Evolutionary conservation across 129 eudicot genomes (phyloP).

Genomic region (Chrysanthemum makinoi): DNA sequence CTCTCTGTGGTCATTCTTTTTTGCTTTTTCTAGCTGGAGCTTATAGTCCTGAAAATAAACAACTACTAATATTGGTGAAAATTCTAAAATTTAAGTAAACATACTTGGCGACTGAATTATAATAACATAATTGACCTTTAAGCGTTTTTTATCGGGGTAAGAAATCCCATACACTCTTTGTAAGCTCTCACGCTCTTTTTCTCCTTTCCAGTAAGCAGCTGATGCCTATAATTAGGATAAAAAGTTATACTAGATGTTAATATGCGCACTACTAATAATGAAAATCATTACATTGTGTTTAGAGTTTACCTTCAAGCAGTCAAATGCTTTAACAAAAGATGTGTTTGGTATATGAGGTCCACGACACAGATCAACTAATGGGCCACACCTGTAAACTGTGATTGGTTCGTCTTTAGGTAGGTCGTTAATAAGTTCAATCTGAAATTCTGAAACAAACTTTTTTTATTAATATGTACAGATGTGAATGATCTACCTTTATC

Average conservation of each 20-base stretch:
- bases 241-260: slow-evolving; percentile 5
- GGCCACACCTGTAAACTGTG: slow-evolving; percentile 97
- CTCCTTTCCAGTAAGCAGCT: slow-evolving; percentile 95
- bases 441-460: slow-evolving; percentile 9
- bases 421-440: slow-evolving; percentile 93
- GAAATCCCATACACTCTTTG: slow-evolving; percentile 98
- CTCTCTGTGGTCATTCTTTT: slow-evolving; percentile 87
- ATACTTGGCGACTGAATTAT: too few species aligned
- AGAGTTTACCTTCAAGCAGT: slow-evolving; percentile 68
- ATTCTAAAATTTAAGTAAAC: too few species aligned
- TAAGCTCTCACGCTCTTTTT: slow-evolving; percentile 93
- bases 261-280: background rate
- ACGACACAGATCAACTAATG: slow-evolving; percentile 94
- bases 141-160: slow-evolving; percentile 60
- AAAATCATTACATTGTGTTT: slow-evolving; percentile 2
- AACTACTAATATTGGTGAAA: background rate
- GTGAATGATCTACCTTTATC: background rate
- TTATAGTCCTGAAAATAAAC: slow-evolving; percentile 64
- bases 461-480: background rate
- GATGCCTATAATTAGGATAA: slow-evolving; percentile 59
- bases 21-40: slow-evolving; percentile 81
- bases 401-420: slow-evolving; percentile 89
- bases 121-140: too few species aligned
- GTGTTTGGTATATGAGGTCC: slow-evolving; percentile 98
- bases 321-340: slow-evolving; percentile 83